Percentiles rank a stretch among this genome's conserved stretches.
Evolutionary conservation across 1,139 yeast species (phyloP).

Genomic region (Taiozyma sp.): DNA sequence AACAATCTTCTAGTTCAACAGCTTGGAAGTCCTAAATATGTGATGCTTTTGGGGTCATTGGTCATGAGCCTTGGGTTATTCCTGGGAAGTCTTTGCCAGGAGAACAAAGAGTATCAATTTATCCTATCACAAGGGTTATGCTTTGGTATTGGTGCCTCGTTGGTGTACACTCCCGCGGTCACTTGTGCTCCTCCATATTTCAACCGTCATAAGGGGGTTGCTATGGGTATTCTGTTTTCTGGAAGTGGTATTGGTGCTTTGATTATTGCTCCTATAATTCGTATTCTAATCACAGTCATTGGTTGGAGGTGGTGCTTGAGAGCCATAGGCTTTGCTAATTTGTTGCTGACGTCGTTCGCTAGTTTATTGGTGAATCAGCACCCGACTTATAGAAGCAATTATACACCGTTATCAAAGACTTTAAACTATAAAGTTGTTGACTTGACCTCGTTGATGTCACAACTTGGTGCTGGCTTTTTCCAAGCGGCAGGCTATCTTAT

Average conservation of each 20-base stretch:
- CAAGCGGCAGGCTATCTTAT: conserved; percentile 41
- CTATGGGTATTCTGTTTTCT: conserved; percentile 38
- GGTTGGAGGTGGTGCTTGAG: conserved; percentile 41
- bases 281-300: conserved; percentile 27
- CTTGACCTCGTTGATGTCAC: conserved; percentile 26
- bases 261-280: conserved; percentile 33
- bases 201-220: conserved; percentile 34
- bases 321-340: conserved; percentile 30
- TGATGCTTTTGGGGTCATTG: conserved; percentile 29
- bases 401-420: conserved; percentile 9
- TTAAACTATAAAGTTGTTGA: conserved; percentile 22
- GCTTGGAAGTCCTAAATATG: conserved; percentile 21
- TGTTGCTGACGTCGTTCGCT: conserved; percentile 19
- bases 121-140: conserved; percentile 35
- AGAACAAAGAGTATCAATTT: conserved; percentile 27
- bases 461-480: conserved; percentile 31
- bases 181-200: conserved; percentile 38
- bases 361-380: conserved; percentile 24
- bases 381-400: conserved; percentile 12
- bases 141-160: conserved; percentile 36
- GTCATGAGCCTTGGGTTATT: conserved; percentile 29
- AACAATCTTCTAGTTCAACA: conserved; percentile 23
- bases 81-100: conserved; percentile 25
- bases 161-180: conserved; percentile 37
- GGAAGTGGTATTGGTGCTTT: conserved; percentile 43